These are phyloP conservation scores for Penicillium corylophilum DNA, from an alignment of 2,329 filamentous ascomycete genomes.

Conservation along the genomic window DNA sequence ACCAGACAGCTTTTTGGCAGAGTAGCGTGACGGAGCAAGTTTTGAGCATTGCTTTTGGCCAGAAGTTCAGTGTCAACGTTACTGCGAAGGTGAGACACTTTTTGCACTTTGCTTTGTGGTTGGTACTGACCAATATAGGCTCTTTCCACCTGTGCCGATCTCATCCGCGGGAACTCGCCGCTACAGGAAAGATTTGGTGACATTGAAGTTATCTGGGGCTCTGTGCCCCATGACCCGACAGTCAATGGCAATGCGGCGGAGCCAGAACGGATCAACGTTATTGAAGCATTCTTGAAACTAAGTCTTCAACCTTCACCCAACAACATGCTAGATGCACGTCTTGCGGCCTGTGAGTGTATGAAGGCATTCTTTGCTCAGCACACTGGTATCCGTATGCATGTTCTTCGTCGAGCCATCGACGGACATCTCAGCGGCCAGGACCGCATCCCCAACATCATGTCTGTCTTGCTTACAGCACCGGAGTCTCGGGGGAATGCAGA, in stretches of 20 bases:
- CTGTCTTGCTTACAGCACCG: slow-evolving; percentile 70
- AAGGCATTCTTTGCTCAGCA: slow-evolving; percentile 90
- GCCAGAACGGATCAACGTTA: slow-evolving; percentile 74
- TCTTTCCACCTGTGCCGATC: slow-evolving; percentile 78
- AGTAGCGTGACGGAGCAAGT: slow-evolving; percentile 76
- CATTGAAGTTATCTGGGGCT: slow-evolving; percentile 63
- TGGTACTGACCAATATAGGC: slow-evolving; percentile 54
- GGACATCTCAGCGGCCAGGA: slow-evolving; percentile 75
- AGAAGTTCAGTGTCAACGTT: slow-evolving; percentile 69
- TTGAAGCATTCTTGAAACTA: slow-evolving; percentile 86
- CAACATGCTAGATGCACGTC: slow-evolving; percentile 73
- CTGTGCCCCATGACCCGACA: slow-evolving; percentile 16
- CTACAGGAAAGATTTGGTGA: slow-evolving; percentile 90
- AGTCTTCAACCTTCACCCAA: slow-evolving; percentile 67
- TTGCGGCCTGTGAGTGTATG: slow-evolving; percentile 84
- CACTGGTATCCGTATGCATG: slow-evolving; percentile 76
- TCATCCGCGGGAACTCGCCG: slow-evolving; percentile 75
- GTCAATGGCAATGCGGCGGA: slow-evolving; percentile 49
- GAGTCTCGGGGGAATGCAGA: slow-evolving; percentile 65
- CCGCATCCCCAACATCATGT: slow-evolving; percentile 84
- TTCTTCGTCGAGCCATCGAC: slow-evolving; percentile 82
- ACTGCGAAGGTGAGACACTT: slow-evolving; percentile 66
- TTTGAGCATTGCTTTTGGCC: slow-evolving; percentile 78
- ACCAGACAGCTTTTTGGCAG: slow-evolving; percentile 83
- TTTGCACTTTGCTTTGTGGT: background rate